Base-by-base conservation (phyloP, 139 green algal genomes). In the Chlamydomonas sp. region DNA sequence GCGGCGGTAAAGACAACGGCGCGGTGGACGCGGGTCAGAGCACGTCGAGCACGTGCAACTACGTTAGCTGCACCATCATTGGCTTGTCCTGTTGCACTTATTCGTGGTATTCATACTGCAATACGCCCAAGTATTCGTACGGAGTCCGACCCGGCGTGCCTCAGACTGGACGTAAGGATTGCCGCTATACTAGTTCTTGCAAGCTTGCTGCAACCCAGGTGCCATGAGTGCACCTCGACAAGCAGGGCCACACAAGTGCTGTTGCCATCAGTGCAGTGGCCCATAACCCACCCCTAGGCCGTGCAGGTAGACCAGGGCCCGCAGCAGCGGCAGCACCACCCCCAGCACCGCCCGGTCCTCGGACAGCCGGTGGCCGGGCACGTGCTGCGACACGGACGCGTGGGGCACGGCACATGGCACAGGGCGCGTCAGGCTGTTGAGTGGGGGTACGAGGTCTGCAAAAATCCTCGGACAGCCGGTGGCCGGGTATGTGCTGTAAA, bases 271-370 rank as follows among this genome's bases (percentile, higher is more conserved):
- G 9, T 69, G 9, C 64, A 9, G 9, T 12, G 8, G 9, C 64
- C 64, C 64, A 16, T 12, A 69, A 69, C 64, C 64, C 9, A 9
- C 10, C 9, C 64, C 66, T 49, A 78, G 77, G 58, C 59, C 82
- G 88, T 91, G 88, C 71, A 91, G 72, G 72, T 91, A 82, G 77
- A 16, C n/a, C 71, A 91, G 66, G 0, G 88, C 31, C 5, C 77
- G 78, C 71, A 91, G 78, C 61, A 91, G 71, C 17, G 89, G 89
- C 64, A 66, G 15, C 63, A 89, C 20, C 71, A 91, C 89, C 2
- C 84, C 83, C 1, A 57, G 63, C 15, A 89, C 88, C 8, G 77
- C 87, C 1, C 77, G 74, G 7, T 86, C 68, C 85, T 92, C 89
- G 12, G 68, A 72, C 20, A 92, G 80, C 57, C 89, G 89, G 31